A percentile compares a stretch with the other conserved stretches of the same genome.
phyloP scores from a whole-genome alignment of 2,329 filamentous ascomycete species.

The Xylariomycetidae sp. region DNA sequence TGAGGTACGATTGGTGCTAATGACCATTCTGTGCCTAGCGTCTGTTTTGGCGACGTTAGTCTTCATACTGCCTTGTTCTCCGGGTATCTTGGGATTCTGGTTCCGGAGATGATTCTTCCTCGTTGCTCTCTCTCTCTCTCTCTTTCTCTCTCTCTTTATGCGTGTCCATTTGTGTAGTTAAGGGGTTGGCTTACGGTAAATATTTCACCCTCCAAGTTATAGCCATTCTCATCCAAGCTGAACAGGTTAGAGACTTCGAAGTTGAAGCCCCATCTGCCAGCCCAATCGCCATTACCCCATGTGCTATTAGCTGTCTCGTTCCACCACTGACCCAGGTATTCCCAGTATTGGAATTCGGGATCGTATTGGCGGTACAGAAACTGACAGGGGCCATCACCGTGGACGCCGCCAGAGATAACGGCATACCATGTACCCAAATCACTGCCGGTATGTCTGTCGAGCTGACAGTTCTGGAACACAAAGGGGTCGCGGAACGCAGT shows the following conservation, averaged over 20 bases:
- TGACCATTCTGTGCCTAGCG: slow-evolving; percentile 39
- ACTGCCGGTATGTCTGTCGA: slow-evolving; percentile 31
- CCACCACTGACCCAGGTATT: slow-evolving; percentile 31
- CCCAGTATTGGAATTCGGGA: slow-evolving; percentile 31
- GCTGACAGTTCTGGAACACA: slow-evolving; percentile 32
- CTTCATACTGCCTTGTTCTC: too few relatives aligned
- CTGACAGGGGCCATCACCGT: slow-evolving; percentile 30
- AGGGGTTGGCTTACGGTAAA: slow-evolving; percentile 21
- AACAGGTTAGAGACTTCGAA: slow-evolving; percentile 42
- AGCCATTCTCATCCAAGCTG: slow-evolving; percentile 33
- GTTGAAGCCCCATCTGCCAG: slow-evolving; percentile 37
- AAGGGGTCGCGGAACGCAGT: slow-evolving; percentile 40
- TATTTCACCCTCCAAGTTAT: slow-evolving; percentile 33
- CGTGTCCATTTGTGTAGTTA: too few relatives aligned
- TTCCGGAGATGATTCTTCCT: too few relatives aligned
- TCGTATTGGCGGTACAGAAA: slow-evolving; percentile 36
- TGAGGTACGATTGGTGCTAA: slow-evolving; percentile 33
- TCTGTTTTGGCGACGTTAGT: slow-evolving; percentile 11
- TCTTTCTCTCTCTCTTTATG: too few relatives aligned
- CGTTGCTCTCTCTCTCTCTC: too few relatives aligned
- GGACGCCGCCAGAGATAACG: slow-evolving; percentile 35
- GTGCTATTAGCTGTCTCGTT: slow-evolving; percentile 33
- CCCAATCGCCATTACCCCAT: slow-evolving; percentile 30
- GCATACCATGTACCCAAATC: slow-evolving; percentile 32
- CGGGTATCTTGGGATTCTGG: too few relatives aligned